Evolutionary conservation across 495 filamentous ascomycete genomes (phyloP).

Genomic region (Haplographium delicatum): DNA sequence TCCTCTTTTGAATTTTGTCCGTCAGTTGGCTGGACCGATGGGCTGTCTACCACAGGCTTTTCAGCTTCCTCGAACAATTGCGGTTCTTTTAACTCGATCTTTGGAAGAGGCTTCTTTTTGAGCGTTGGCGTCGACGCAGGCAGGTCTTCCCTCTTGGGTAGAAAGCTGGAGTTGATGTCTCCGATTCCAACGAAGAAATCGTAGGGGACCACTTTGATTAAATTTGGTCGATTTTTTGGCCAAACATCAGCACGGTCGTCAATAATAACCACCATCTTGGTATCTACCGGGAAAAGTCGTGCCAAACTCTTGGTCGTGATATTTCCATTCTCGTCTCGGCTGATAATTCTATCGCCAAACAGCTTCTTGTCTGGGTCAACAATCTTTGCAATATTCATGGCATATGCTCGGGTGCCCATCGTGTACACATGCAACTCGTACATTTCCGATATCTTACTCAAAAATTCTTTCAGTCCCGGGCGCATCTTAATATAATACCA

Average conservation of each 20-base stretch:
- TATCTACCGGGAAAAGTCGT: slow-evolving; percentile 91
- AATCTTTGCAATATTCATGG: slow-evolving; percentile 83
- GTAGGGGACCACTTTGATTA: slow-evolving; percentile 92
- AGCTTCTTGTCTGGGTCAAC: slow-evolving; percentile 86
- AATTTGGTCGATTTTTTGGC: slow-evolving; percentile 84
- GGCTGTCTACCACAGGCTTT: neutral
- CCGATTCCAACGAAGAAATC: slow-evolving; percentile 98
- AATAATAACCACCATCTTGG: slow-evolving; percentile 98
- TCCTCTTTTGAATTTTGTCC: slow-evolving; percentile 19
- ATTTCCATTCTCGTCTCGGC: slow-evolving; percentile 92
- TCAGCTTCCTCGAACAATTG: slow-evolving; percentile 16
- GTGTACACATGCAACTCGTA: slow-evolving; percentile 99
- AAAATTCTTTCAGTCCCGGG: slow-evolving; percentile 80
- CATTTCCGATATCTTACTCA: slow-evolving; percentile 69
- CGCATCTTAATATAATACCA: slow-evolving; percentile 99
- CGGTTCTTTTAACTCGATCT: slow-evolving; percentile 30
- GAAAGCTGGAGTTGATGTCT: slow-evolving; percentile 97
- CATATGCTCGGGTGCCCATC: slow-evolving; percentile 96
- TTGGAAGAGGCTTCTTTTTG: slow-evolving; percentile 22
- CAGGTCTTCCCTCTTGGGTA: slow-evolving; percentile 82
- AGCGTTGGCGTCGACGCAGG: slow-evolving; percentile 25
- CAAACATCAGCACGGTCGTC: slow-evolving; percentile 98
- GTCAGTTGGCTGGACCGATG: neutral
- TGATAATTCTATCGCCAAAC: slow-evolving; percentile 92
- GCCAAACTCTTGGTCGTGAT: slow-evolving; percentile 85